Evolutionary conservation across 1,284 basidiomycete species (phyloP).

Genomic region (Ustilago sp.): DNA sequence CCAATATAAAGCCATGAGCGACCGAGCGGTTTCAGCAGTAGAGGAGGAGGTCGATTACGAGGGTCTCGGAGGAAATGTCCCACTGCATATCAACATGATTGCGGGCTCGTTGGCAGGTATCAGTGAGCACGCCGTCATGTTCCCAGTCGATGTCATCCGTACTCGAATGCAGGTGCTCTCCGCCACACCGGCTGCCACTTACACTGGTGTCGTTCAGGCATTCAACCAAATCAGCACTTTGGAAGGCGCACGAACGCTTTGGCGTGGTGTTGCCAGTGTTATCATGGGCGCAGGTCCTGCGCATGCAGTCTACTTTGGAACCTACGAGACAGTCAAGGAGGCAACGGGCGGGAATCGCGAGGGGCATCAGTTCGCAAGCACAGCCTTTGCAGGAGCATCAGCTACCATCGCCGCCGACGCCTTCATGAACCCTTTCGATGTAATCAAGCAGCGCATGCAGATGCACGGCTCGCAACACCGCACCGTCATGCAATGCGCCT

Average conservation of each 20-base stretch:
- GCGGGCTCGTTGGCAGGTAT: slow-evolving; percentile 98
- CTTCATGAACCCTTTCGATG: slow-evolving; percentile 99
- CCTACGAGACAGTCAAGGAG: slow-evolving; percentile 94
- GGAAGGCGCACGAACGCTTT: slow-evolving; percentile 89
- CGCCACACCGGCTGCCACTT: slow-evolving; percentile 82
- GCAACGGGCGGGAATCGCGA: slow-evolving; percentile 85
- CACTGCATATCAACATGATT: slow-evolving; percentile 84
- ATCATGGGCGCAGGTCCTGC: slow-evolving; percentile 97
- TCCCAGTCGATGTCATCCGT: slow-evolving; percentile 97
- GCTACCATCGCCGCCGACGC: slow-evolving; percentile 97
- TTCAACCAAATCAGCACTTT: slow-evolving; percentile 89
- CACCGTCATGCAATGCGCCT: slow-evolving; percentile 84
- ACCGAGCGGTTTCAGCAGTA: slow-evolving; percentile 43
- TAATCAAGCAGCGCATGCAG: slow-evolving; percentile 99
- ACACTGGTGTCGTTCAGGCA: slow-evolving; percentile 88
- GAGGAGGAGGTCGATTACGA: slow-evolving; percentile 68
- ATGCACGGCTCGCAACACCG: slow-evolving; percentile 90
- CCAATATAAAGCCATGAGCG: slow-evolving; percentile 31
- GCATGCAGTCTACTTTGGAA: slow-evolving; percentile 97
- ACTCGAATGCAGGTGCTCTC: slow-evolving; percentile 98
- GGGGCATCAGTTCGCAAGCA: slow-evolving; percentile 84
- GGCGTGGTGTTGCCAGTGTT: slow-evolving; percentile 97
- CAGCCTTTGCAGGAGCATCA: slow-evolving; percentile 90
- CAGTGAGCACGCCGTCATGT: slow-evolving; percentile 99
- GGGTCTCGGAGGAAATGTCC: slow-evolving; percentile 62